Evolutionary conservation across 2,329 filamentous ascomycete species (phyloP).

Genomic region (Penicillium decumbens): DNA sequence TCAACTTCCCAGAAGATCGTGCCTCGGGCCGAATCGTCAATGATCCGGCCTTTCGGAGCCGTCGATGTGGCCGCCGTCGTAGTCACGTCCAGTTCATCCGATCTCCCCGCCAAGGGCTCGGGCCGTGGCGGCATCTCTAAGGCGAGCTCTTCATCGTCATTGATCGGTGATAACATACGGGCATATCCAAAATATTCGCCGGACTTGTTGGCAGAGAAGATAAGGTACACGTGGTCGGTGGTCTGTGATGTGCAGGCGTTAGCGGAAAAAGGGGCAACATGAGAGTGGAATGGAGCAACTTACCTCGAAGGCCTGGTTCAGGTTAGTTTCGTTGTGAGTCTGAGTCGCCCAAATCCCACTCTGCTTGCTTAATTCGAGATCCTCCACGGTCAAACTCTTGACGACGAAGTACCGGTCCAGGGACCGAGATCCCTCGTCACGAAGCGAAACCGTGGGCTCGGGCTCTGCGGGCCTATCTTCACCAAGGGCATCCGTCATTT

Average conservation of each 20-base stretch:
- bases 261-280: not conserved
- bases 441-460: slow-evolving; percentile 15
- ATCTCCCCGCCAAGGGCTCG: slow-evolving; percentile 52
- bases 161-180: slow-evolving; percentile 79
- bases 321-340: slow-evolving; percentile 77
- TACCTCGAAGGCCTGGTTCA: slow-evolving; percentile 82
- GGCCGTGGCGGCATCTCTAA: slow-evolving; percentile 65
- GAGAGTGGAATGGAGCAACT: slow-evolving; percentile 18
- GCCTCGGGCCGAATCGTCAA: slow-evolving; percentile 86
- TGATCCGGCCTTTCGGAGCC: slow-evolving; percentile 77
- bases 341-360: slow-evolving; percentile 94
- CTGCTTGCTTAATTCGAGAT: slow-evolving; percentile 79
- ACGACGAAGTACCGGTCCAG: slow-evolving; percentile 84
- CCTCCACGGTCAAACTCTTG: slow-evolving; percentile 87
- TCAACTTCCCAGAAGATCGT: slow-evolving; percentile 96
- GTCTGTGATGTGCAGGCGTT: slow-evolving; percentile 47
- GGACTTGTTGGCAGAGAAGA: slow-evolving; percentile 96
- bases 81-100: slow-evolving; percentile 73
- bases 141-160: slow-evolving; percentile 66
- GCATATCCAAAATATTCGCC: slow-evolving; percentile 96
- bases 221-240: slow-evolving; percentile 78
- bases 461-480: slow-evolving; percentile 6
- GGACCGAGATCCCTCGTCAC: slow-evolving; percentile 32
- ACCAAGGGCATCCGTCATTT: slow-evolving; percentile 9
- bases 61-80: slow-evolving; percentile 71